Evolutionary conservation across 2,329 filamentous ascomycete species (phyloP).

Genomic region (Epichloe festucae): DNA sequence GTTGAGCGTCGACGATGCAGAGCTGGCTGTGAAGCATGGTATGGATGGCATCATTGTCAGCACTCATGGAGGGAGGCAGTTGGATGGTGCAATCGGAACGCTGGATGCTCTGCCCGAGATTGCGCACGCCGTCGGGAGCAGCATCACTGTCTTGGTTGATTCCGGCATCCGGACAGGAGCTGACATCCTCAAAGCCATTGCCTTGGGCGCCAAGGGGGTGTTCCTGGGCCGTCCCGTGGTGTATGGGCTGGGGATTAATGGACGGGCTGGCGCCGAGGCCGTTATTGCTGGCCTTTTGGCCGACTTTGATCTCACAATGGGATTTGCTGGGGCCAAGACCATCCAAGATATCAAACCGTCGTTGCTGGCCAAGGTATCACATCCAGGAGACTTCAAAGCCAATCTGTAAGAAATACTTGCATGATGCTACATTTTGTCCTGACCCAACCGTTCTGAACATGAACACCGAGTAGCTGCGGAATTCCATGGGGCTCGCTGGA

Average conservation of each 20-base stretch:
- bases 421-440: too few relatives aligned
- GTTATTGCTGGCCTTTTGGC: slow-evolving; percentile 29
- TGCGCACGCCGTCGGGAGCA: slow-evolving; percentile 42
- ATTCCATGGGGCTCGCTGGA: neutral
- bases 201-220: slow-evolving; percentile 27
- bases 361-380: slow-evolving; percentile 20
- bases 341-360: slow-evolving; percentile 23
- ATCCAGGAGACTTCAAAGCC: slow-evolving; percentile 21
- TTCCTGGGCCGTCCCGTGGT: slow-evolving; percentile 30
- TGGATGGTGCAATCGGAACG: slow-evolving; percentile 29
- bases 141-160: slow-evolving; percentile 41
- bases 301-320: slow-evolving; percentile 39
- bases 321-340: slow-evolving; percentile 35
- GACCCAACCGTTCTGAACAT: too few relatives aligned
- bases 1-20: slow-evolving; percentile 26
- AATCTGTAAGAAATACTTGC: slow-evolving; percentile 12
- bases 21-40: slow-evolving; percentile 23
- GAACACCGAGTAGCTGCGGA: too few relatives aligned
- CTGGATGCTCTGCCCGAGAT: slow-evolving; percentile 38
- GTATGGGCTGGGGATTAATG: slow-evolving; percentile 23
- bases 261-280: slow-evolving; percentile 40
- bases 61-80: slow-evolving; percentile 30
- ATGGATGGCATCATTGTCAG: slow-evolving; percentile 28
- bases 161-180: slow-evolving; percentile 27
- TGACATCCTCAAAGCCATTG: slow-evolving; percentile 27